Percentiles rank a stretch among this genome's conserved stretches.
Evolutionary conservation across 2,329 filamentous ascomycete genomes (phyloP).

Genomic region (Monilinia aucupariae): DNA sequence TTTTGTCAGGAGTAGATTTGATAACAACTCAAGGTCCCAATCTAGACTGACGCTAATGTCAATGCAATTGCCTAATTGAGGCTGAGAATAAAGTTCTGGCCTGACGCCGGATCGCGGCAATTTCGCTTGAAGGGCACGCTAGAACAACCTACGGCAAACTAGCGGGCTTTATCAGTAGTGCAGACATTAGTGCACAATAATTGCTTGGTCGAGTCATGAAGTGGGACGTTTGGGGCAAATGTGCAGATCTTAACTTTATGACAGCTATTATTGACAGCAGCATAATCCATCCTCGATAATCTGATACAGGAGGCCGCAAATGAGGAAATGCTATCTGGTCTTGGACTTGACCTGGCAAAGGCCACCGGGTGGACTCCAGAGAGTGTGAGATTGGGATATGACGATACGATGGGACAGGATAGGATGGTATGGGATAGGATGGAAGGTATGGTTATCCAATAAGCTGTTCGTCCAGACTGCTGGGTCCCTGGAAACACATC

Average conservation of each 20-base stretch:
- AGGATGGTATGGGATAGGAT: not conserved
- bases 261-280: not conserved
- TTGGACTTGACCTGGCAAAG: not conserved
- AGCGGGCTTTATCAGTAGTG: too few species aligned
- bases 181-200: not conserved
- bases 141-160: not conserved
- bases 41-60: not conserved
- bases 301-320: not conserved
- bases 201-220: not conserved
- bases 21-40: not conserved
- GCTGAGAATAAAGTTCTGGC: constrained; percentile 2
- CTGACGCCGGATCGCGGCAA: not conserved
- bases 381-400: not conserved
- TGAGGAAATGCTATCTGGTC: not conserved
- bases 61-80: not conserved
- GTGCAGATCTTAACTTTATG: not conserved
- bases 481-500: not conserved
- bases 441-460: not conserved
- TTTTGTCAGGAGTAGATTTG: not conserved
- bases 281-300: not conserved
- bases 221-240: not conserved
- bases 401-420: too few species aligned
- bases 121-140: not conserved
- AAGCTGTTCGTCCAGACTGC: not conserved
- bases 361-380: too few species aligned